Conservation (phyloP, 176 grass and related monocot species). For the Rhynchospora pubera region DNA sequence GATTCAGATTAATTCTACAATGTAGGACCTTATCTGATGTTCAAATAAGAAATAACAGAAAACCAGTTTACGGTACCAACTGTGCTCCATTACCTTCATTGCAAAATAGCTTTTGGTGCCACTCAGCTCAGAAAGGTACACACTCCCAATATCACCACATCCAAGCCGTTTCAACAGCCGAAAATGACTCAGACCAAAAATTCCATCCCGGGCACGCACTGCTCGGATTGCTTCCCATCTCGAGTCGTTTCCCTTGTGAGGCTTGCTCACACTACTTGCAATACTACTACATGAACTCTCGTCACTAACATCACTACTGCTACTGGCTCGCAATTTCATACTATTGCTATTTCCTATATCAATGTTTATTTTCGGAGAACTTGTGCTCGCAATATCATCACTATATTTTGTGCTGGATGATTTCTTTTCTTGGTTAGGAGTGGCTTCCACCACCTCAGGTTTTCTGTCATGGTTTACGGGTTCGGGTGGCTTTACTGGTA, state of each 20-base stretch:
- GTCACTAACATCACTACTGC: constrained; percentile 56
- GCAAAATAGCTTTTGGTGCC: constrained; percentile 73
- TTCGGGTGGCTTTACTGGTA: constrained; percentile 16
- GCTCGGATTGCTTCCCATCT: constrained; percentile 70
- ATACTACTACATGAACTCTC: constrained; percentile 73
- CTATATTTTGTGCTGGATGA: constrained; percentile 25
- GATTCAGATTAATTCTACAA: not conserved
- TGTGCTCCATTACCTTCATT: constrained; percentile 40
- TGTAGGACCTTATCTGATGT: not conserved
- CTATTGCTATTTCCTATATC: constrained; percentile 39
- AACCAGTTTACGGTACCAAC: not conserved
- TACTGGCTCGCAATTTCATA: constrained; percentile 46
- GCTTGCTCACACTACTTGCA: constrained; percentile 44
- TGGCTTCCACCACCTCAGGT: not conserved
- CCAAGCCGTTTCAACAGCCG: constrained; percentile 64
- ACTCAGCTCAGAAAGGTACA: constrained; percentile 71
- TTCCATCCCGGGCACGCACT: constrained; percentile 38
- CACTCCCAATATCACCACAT: constrained; percentile 77
- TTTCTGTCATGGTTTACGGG: constrained; percentile 18
- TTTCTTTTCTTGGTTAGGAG: constrained; percentile 36
- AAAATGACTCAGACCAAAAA: constrained; percentile 63
- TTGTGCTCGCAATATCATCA: constrained; percentile 27
- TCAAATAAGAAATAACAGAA: not conserved
- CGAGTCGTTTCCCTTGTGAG: constrained; percentile 71
- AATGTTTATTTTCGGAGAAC: constrained; percentile 23